Percentiles rank a stretch among this genome's conserved stretches.
Conservation (phyloP, 352 stramenopile species). For the Halophytophthora batemanensis region DNA sequence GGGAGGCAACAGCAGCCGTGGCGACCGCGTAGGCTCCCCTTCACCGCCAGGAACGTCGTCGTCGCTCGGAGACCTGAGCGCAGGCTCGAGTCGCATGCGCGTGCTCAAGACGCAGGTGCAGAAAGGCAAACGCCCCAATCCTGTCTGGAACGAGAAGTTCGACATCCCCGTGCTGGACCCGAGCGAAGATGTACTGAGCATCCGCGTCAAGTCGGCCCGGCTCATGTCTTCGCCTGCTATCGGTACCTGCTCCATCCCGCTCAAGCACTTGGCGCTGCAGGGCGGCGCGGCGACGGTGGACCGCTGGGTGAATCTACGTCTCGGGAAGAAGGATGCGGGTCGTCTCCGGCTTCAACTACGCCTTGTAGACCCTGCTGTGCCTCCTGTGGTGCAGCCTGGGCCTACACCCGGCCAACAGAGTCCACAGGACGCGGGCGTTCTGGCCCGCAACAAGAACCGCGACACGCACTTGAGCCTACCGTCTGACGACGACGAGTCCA, state of each 20-base stretch:
- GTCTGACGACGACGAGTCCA: constrained; percentile 3
- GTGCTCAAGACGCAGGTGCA: constrained; percentile 68
- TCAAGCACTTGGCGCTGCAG: constrained; percentile 45
- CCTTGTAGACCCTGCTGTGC: constrained; percentile 27
- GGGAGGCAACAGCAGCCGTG: constrained; percentile 9
- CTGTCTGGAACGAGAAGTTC: constrained; percentile 81
- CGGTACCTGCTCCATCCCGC: constrained; percentile 42
- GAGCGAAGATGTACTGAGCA: constrained; percentile 48
- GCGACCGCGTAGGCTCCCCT: constrained; percentile 7
- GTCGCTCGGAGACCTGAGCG: constrained; percentile 18
- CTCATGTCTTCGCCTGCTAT: constrained; percentile 62
- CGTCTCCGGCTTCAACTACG: constrained; percentile 66
- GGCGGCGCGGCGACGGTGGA: constrained; percentile 32
- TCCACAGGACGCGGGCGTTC: constrained; percentile 8
- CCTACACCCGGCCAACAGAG: constrained; percentile 10
- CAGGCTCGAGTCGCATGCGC: constrained; percentile 17
- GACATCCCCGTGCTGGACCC: constrained; percentile 54
- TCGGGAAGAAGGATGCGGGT: constrained; percentile 53
- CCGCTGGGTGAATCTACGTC: constrained; percentile 54
- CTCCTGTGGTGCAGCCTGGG: constrained; percentile 1
- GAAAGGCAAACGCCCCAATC: constrained; percentile 43
- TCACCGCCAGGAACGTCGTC: constrained; percentile 13
- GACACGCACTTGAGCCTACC: constrained; percentile 34
- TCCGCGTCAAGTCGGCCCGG: constrained; percentile 69
- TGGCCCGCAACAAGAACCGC: constrained; percentile 16